Base-by-base conservation (phyloP, 345 rosid species). In the Moringa oleifera region DNA sequence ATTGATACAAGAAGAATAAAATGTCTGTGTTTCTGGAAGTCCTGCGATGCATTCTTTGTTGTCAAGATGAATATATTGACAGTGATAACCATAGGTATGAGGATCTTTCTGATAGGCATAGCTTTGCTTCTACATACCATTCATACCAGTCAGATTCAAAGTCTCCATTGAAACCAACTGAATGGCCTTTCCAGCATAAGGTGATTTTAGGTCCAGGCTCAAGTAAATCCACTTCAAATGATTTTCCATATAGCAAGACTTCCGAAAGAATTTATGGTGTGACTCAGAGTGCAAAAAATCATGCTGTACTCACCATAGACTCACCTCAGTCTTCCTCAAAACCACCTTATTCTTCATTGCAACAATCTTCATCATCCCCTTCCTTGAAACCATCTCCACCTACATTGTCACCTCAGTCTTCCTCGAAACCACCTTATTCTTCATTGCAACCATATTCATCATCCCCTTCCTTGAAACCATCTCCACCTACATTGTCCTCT, bases 11-110 rank as follows among this genome's bases (percentile, higher is more conserved):
- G 58, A 36, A 33, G 20, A 33, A 53, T 18, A 52, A 16, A 16
- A 74, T 70, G 78, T 62, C 71, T 18, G 21, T 7, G 17, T 23
- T 33, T 28, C 50, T 74, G 58, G 57, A 66, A 53, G 62, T 70
- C 56, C 63, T 74, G 59, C 23, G 57, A 51, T 62, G 66, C 55
- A 13, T 70, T 47, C 62, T 69, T 53, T 70, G 74, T 53, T 69
- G 74, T 31, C 47, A 57, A 31, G 65, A 65, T 12, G 68, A 74
- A 16, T 4, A 9, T 28, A 20, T 15, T 21, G 9, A 49, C 8
- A 55, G 18, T 8, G 18, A 20, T 17, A 19, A 51, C 17, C n/a
- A 21, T 18, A 47, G 20, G 2, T 4, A 1, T 31, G 21, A 3
- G 17, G 23, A 51, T 23, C 47, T 47, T 52, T 33, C 52, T 23